Conservation (phyloP, 176 grass and related monocot species). For the Areca catechu region DNA sequence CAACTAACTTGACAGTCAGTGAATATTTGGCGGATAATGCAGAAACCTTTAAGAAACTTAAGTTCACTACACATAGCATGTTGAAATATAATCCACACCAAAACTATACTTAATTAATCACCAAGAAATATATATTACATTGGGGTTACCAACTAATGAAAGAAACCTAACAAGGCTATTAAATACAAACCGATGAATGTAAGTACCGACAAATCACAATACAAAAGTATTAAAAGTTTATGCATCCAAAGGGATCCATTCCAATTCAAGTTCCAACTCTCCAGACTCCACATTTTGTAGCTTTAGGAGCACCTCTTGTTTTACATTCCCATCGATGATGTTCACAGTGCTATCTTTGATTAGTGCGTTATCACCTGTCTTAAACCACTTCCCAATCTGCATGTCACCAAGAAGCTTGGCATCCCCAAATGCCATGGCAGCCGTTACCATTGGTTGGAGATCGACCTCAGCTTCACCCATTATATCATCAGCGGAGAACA, state of each 20-base stretch:
- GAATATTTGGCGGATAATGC: too few relatives aligned
- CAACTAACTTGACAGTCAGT: too few relatives aligned
- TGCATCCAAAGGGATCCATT: slow-evolving; percentile 70
- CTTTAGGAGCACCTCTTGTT: slow-evolving; percentile 77
- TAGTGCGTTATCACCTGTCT: slow-evolving; percentile 82
- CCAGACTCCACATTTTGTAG: slow-evolving; percentile 95
- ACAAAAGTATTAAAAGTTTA: slow-evolving; percentile 1
- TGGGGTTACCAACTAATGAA: too few relatives aligned
- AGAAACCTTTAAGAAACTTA: too few relatives aligned
- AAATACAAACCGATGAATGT: too few relatives aligned
- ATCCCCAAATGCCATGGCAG: slow-evolving; percentile 83
- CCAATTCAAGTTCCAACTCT: slow-evolving; percentile 74
- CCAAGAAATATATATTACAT: too few relatives aligned
- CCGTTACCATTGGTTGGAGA: slow-evolving; percentile 87
- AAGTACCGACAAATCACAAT: too few relatives aligned
- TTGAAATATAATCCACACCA: too few relatives aligned
- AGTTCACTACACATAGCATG: too few relatives aligned
- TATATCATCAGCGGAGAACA: slow-evolving; percentile 92
- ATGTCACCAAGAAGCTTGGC: slow-evolving; percentile 53
- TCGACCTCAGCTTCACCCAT: slow-evolving; percentile 98
- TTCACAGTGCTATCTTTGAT: slow-evolving; percentile 80
- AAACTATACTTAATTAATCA: too few relatives aligned
- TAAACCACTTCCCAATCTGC: slow-evolving; percentile 95
- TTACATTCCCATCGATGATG: slow-evolving; percentile 61
- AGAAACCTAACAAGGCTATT: too few relatives aligned